A percentile compares a stretch with the other conserved stretches of the same genome.
Conservation (phyloP, 805 yeast genomes). For the Blastobotrys peoriensis region DNA sequence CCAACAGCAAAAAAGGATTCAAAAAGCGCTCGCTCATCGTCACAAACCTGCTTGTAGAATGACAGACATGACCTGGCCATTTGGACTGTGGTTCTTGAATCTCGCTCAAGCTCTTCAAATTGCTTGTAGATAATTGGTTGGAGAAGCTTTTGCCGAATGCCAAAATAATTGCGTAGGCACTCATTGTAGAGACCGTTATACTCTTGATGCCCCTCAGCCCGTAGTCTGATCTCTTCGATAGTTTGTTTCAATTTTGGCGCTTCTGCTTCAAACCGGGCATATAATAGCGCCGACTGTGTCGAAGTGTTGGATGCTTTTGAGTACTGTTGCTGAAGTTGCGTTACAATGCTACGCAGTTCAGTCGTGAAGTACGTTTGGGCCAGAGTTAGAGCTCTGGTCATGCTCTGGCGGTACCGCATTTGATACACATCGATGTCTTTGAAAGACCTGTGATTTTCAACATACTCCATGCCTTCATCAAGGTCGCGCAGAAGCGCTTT, state of each 20-base stretch:
- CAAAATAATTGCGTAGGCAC: conserved; percentile 58
- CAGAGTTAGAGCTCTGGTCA: conserved; percentile 72
- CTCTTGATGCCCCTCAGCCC: conserved; percentile 42
- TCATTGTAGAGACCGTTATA: conserved; percentile 65
- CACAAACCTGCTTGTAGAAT: conserved; percentile 52
- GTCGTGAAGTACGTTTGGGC: conserved; percentile 57
- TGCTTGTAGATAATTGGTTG: conserved; percentile 37
- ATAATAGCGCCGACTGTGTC: conserved; percentile 57
- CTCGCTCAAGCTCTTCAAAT: conserved; percentile 28
- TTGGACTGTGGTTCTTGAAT: conserved; percentile 43
- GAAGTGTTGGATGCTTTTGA: conserved; percentile 30
- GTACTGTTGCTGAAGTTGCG: conserved; percentile 10
- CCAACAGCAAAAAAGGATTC: conserved; percentile 24
- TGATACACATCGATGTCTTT: conserved; percentile 65
- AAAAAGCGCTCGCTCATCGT: conserved; percentile 58
- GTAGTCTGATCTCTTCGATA: conserved; percentile 32
- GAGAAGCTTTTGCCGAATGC: conserved; percentile 47
- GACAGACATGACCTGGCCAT: conserved; percentile 57
- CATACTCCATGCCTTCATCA: conserved; percentile 62
- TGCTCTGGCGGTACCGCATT: conserved; percentile 72
- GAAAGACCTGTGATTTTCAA: conserved; percentile 49
- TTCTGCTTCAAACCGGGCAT: conserved; percentile 53
- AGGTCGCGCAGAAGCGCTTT: conserved; percentile 47
- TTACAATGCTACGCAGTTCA: conserved; percentile 31
- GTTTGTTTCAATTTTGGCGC: conserved; percentile 35